Evolutionary conservation across 805 yeast species (phyloP).

Genomic region (Kockiozyma suomiensis): DNA sequence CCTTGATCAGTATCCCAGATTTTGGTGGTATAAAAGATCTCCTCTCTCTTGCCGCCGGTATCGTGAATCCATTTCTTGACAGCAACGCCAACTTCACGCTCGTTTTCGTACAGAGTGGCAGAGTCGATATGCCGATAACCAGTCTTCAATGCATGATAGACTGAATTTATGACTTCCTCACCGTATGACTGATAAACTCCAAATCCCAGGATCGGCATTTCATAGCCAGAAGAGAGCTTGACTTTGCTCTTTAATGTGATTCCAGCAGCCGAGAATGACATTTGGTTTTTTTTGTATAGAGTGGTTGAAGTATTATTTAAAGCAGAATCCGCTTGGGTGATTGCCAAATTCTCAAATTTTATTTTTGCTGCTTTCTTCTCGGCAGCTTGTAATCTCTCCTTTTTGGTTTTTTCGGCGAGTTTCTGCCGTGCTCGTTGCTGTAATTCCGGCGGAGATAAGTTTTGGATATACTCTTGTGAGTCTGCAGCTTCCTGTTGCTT

Average conservation of each 20-base stretch:
- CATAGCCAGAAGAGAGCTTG: conserved; percentile 53
- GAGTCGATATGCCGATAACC: conserved; percentile 83
- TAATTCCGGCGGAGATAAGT: neutral
- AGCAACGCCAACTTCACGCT: conserved; percentile 67
- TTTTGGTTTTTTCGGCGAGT: neutral
- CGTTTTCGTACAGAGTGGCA: conserved; percentile 71
- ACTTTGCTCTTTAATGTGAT: conserved; percentile 13
- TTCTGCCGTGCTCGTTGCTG: conserved; percentile 2
- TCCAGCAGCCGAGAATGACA: conserved; percentile 10
- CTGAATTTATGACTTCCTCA: conserved; percentile 61
- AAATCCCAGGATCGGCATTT: conserved; percentile 76
- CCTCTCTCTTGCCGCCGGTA: conserved; percentile 44
- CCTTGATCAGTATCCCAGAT: conserved; percentile 40
- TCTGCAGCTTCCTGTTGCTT: neutral
- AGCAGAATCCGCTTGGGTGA: neutral
- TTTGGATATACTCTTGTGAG: neutral
- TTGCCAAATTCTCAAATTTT: neutral
- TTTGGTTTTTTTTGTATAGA: neutral
- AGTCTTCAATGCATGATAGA: conserved; percentile 74
- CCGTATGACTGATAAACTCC: conserved; percentile 82
- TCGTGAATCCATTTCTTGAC: conserved; percentile 47
- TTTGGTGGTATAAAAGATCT: conserved; percentile 43
- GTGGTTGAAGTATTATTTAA: neutral
- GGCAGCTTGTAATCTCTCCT: neutral
- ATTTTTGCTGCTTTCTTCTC: neutral